These are phyloP conservation scores for Cyclotella sp. DNA, from an alignment of 108 stramenopile genomes.

Conservation along the genomic window DNA sequence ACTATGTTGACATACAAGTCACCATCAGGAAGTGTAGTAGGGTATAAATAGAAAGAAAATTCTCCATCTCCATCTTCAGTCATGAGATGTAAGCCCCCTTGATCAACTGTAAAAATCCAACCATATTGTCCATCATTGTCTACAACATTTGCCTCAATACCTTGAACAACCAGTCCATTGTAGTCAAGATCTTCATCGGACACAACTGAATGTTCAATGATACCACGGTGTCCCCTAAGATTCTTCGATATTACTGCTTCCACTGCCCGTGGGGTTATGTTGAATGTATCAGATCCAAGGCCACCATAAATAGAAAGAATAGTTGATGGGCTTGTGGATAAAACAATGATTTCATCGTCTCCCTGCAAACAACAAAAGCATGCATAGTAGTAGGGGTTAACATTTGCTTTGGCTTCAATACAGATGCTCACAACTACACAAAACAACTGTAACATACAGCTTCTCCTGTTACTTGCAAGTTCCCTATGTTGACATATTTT, in stretches of 20 bases:
- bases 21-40: conserved; percentile 35
- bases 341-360: conserved; percentile 39
- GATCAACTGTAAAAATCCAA: conserved; percentile 38
- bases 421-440: no score
- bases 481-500: conserved; percentile 42
- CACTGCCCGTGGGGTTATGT: conserved; percentile 33
- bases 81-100: conserved; percentile 43
- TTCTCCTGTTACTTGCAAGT: conserved; percentile 35
- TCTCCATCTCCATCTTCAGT: conserved; percentile 36
- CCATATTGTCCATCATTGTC: conserved; percentile 50
- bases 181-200: conserved; percentile 32
- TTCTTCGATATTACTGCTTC: conserved; percentile 50
- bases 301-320: conserved; percentile 32
- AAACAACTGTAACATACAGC: not conserved
- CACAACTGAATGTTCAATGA: conserved; percentile 40
- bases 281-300: conserved; percentile 40
- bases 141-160: conserved; percentile 39
- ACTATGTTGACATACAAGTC: conserved; percentile 34
- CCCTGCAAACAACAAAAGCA: conserved; percentile 12
- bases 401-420: no score
- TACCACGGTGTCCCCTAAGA: conserved; percentile 46
- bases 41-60: conserved; percentile 46
- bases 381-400: no score
- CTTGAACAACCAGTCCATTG: conserved; percentile 29
- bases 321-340: conserved; percentile 43